phyloP scores from a whole-genome alignment of 306 rosid genomes.

The Elaeagnus macrophylla region DNA sequence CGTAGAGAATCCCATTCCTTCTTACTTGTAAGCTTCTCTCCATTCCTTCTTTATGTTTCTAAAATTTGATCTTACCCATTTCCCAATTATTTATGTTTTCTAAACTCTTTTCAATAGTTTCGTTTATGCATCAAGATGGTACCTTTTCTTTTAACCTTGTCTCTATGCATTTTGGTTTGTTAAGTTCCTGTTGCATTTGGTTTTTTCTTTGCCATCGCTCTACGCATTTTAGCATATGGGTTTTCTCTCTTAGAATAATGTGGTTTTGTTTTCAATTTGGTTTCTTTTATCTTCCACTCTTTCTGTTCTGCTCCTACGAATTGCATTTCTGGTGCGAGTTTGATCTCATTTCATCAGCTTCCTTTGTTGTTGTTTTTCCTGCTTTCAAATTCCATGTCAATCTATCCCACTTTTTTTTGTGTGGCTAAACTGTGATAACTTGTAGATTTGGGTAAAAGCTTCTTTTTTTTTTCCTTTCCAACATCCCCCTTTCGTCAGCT shows the following conservation, averaged over 20 bases:
- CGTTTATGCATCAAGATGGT: not conserved
- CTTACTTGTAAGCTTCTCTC: conserved; percentile 25
- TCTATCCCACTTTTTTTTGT: not conserved
- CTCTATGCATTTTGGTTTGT: not conserved
- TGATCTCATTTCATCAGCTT: conserved; percentile 3
- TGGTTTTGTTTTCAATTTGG: not conserved
- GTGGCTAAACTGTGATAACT: not conserved
- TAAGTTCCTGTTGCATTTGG: conserved; percentile 2
- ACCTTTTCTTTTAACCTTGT: not conserved
- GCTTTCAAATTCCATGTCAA: not conserved
- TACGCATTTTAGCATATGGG: not conserved
- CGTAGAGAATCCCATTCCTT: conserved; percentile 27
- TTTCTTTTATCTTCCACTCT: not conserved
- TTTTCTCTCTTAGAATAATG: not conserved
- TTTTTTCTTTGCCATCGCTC: not conserved
- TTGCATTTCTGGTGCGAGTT: conserved; percentile 11
- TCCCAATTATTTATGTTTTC: not conserved
- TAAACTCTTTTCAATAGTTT: not conserved
- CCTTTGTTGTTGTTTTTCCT: not conserved
- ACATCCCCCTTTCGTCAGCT: too few species aligned
- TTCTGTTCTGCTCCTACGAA: not conserved
- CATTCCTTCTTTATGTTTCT: too few species aligned
- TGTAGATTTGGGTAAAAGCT: conserved; percentile 1
- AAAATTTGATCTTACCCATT: conserved; percentile 1
- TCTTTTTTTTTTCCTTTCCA: conserved; percentile 1